A percentile compares a stretch with the other conserved stretches of the same genome.
Evolutionary conservation across 2,329 filamentous ascomycete species (phyloP).

Genomic region (Coniochaeta hoffmannii): DNA sequence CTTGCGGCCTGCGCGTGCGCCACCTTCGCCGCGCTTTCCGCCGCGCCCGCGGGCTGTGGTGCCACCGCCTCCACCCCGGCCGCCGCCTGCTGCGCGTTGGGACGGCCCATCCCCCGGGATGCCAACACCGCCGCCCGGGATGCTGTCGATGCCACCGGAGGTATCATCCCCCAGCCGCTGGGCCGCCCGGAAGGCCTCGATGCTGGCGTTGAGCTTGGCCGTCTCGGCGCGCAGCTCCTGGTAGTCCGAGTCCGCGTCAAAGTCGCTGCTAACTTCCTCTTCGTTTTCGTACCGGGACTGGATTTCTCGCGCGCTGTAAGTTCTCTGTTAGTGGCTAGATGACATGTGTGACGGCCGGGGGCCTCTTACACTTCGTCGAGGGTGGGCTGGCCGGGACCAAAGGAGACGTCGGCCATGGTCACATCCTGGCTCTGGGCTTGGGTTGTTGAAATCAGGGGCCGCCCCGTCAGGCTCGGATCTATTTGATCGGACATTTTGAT

Average conservation of each 20-base stretch:
- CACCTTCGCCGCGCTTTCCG: slow-evolving; percentile 5
- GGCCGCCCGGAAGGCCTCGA: slow-evolving; percentile 24
- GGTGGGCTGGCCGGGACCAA: background rate
- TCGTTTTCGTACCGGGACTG: slow-evolving; percentile 12
- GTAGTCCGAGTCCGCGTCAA: slow-evolving; percentile 33
- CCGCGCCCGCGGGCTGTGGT: background rate
- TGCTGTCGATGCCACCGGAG: background rate
- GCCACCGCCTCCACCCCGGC: background rate
- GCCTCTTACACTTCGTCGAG: background rate
- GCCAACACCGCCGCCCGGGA: background rate
- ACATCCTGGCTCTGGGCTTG: background rate
- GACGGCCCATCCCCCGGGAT: too few species aligned
- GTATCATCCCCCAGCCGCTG: slow-evolving; percentile 15
- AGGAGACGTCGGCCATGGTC: background rate
- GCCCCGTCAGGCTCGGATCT: background rate
- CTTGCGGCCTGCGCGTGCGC: slow-evolving; percentile 13
- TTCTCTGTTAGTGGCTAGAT: background rate
- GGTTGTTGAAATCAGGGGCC: background rate
- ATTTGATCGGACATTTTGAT: background rate
- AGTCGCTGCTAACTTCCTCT: slow-evolving; percentile 18
- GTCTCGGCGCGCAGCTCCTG: slow-evolving; percentile 30
- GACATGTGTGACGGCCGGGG: background rate
- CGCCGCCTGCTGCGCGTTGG: background rate
- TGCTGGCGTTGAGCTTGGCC: slow-evolving; percentile 27
- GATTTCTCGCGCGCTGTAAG: background rate